Conservation (phyloP, 345 rosid genomes). For the Populus ilicifolia region DNA sequence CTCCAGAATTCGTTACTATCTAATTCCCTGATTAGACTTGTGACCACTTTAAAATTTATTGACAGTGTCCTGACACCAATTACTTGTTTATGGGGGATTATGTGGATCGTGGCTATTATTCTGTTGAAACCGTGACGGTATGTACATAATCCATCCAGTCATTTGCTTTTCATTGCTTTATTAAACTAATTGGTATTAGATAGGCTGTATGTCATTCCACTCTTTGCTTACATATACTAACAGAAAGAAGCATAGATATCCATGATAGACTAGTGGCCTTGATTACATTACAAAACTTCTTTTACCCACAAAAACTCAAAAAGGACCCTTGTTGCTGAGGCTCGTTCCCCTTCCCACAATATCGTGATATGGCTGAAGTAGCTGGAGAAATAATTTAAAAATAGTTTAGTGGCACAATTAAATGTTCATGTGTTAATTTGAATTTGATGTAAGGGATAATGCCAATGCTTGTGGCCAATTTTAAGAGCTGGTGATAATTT, state of each 20-base stretch:
- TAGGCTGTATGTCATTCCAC: background rate
- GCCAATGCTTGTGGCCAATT: background rate
- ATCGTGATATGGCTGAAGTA: background rate
- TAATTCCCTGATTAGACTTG: background rate
- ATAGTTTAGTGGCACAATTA: background rate
- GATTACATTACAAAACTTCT: background rate
- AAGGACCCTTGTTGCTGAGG: background rate
- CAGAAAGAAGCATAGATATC: background rate
- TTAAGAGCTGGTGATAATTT: background rate
- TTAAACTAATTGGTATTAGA: too few relatives aligned
- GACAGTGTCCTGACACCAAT: slow-evolving; percentile 90
- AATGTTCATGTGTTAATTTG: background rate
- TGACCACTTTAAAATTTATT: slow-evolving; percentile 7
- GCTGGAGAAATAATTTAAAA: background rate
- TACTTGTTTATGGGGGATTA: slow-evolving; percentile 97
- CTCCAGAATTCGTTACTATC: background rate
- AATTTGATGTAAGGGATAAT: too few relatives aligned
- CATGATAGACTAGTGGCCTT: background rate
- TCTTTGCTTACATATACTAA: background rate
- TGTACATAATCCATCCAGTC: slow-evolving; percentile 11
- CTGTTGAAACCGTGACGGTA: slow-evolving; percentile 96
- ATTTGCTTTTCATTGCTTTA: background rate
- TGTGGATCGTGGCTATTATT: slow-evolving; percentile 94
- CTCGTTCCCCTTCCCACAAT: background rate
- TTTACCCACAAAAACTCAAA: too few relatives aligned